Base-by-base conservation (phyloP, 2,329 filamentous ascomycete genomes). In the Chaetothyriales sp. region DNA sequence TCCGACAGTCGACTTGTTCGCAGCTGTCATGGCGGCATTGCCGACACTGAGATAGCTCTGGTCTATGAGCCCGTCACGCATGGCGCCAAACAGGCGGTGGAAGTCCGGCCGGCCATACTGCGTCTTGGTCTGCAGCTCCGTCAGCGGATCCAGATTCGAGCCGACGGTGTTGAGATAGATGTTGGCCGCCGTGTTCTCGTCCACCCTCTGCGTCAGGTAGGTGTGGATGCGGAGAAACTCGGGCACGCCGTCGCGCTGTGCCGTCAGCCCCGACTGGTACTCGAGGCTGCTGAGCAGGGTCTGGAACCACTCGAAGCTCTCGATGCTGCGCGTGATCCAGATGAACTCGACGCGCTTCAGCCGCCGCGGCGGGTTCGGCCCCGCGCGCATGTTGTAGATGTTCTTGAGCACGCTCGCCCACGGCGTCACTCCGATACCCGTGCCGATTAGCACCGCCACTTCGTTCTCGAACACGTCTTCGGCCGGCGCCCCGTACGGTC, bases 241-340 rank as follows among this genome's bases (percentile, higher is more conserved):
- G 0, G 69, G 66, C 13, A 66, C 66, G 2, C 67, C 68, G 18
- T 68, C 64, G 47, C 78, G 72, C 22, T 80, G 80, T 46, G 81
- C 80, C 59, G 80, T 80, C 52, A 82, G 83, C 29, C 81, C 79
- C 48, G 85, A 89, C 66, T 98, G 92, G 37, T 82, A 77, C 69
- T 98, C 92, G 19, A 98, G 83, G 0, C 87, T 94, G 0, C 86
- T 86, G 15, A 98, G 78, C 0, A 98, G 81, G 1, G 86, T 89
- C 67, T 98, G 92, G 75, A 98, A 97, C 92, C 92, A 98, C 71
- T 97, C 92, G 64, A 98, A 98, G 0, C 89, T 95, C 33, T 80
- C 85, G 0, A 89, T 95, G 64, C 95, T 89, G 68, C 86, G 92
- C 77, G 90, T 95, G 49, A 97, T 84, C 92, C 92, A 98, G 73